phyloP scores from a whole-genome alignment of 1,284 basidiomycete species.

The Sparassis latifolia region DNA sequence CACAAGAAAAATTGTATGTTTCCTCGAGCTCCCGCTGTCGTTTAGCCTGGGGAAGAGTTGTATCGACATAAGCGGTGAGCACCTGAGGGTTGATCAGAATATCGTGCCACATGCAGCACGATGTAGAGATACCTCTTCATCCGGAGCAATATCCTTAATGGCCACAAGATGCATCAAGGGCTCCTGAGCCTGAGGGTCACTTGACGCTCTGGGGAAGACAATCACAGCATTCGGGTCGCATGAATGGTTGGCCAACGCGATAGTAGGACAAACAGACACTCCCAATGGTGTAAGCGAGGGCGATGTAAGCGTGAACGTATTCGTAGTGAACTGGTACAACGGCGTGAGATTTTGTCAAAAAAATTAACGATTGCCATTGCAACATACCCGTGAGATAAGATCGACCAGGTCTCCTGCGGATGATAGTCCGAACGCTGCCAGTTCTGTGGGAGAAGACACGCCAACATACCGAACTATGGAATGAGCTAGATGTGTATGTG shows the following conservation, averaged over 20 bases:
- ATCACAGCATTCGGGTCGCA: constrained; percentile 88
- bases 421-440: constrained; percentile 48
- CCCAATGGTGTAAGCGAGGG: constrained; percentile 76
- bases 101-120: not conserved
- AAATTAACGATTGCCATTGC: not conserved
- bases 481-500: constrained; percentile 64
- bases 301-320: constrained; percentile 81
- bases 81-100: constrained; percentile 29
- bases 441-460: constrained; percentile 48
- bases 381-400: constrained; percentile 59
- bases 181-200: constrained; percentile 33
- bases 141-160: constrained; percentile 52
- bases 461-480: constrained; percentile 63
- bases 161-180: constrained; percentile 70
- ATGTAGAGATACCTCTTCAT: constrained; percentile 57
- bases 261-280: constrained; percentile 68
- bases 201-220: constrained; percentile 68
- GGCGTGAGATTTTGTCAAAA: constrained; percentile 1
- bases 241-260: constrained; percentile 87
- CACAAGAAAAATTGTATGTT: constrained; percentile 79
- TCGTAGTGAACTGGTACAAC: constrained; percentile 68
- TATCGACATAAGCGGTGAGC: constrained; percentile 81
- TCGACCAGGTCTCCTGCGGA: constrained; percentile 61
- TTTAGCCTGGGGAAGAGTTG: constrained; percentile 54
- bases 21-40: constrained; percentile 58